phyloP scores from a whole-genome alignment of 176 grass and related monocot genomes.

The Secale cereale region DNA sequence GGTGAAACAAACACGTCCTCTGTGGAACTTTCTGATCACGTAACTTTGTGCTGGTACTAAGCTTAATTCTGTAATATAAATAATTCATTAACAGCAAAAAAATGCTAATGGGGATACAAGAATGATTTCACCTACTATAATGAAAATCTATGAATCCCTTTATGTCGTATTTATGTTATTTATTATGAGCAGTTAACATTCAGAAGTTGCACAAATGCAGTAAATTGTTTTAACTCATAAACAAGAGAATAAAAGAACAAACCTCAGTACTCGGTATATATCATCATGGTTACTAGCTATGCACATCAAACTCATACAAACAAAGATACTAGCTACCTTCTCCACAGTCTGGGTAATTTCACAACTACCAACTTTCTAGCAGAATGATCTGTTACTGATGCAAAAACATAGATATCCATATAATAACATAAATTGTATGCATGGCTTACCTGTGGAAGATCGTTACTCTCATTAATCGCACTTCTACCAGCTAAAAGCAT shows the following conservation, averaged over 20 bases:
- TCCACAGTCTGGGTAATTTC: not conserved
- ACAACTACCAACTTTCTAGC: not conserved
- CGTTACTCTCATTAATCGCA: conserved; percentile 70
- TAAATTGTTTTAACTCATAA: not conserved
- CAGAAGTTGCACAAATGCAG: not conserved
- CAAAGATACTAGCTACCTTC: not conserved
- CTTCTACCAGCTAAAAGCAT: conserved; percentile 82
- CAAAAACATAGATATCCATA: not conserved
- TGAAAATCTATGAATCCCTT: not conserved
- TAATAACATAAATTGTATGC: not conserved
- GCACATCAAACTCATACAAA: conserved; percentile 17
- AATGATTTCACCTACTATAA: not conserved
- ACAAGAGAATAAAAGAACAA: not conserved
- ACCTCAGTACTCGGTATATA: not conserved
- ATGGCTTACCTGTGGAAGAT: conserved; percentile 75
- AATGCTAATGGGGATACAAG: not conserved
- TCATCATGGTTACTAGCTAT: not conserved
- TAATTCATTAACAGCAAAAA: not conserved
- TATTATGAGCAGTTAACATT: not conserved
- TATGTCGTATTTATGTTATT: not conserved
- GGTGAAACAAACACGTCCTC: not conserved
- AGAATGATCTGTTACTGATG: not conserved
- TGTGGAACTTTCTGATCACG: not conserved
- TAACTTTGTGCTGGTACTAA: not conserved
- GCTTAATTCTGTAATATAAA: not conserved